Conservation (phyloP, 495 filamentous ascomycete species). For the Penicillium psychrofluorescens region DNA sequence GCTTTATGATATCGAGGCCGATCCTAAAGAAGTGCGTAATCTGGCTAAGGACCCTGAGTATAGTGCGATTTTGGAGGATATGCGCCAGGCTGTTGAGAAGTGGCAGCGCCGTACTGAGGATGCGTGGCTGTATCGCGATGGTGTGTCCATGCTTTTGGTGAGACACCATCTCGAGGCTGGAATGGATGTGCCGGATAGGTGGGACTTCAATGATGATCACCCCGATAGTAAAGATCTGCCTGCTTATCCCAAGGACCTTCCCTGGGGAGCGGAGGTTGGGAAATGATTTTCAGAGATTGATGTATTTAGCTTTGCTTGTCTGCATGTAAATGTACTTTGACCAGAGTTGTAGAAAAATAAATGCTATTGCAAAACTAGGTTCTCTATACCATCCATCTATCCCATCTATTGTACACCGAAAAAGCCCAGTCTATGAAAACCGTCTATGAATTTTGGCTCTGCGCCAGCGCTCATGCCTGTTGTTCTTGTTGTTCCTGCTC, state of each 20-base stretch:
- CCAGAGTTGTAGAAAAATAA: too few species aligned
- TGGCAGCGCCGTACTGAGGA: constrained; percentile 36
- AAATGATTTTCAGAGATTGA: background rate
- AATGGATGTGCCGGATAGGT: constrained; percentile 30
- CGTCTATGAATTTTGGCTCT: too few species aligned
- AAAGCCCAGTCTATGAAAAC: too few species aligned
- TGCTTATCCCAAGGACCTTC: constrained; percentile 3
- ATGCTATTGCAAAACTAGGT: too few species aligned
- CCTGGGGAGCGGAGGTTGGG: constrained; percentile 11
- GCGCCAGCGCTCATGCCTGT: too few species aligned
- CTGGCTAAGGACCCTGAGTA: constrained; percentile 20
- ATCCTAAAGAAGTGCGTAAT: constrained; percentile 33
- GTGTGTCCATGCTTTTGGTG: constrained; percentile 22
- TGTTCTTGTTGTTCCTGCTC: background rate
- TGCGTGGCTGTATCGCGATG: constrained; percentile 36
- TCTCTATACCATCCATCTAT: too few species aligned
- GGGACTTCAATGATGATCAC: constrained; percentile 27
- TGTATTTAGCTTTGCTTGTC: too few species aligned
- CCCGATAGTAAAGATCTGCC: constrained; percentile 12
- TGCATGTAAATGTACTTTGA: too few species aligned
- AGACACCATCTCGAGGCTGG: constrained; percentile 27
- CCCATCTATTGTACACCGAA: too few species aligned
- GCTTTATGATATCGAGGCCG: constrained; percentile 31
- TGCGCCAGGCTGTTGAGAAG: constrained; percentile 21
- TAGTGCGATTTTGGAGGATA: constrained; percentile 13